Base-by-base conservation (phyloP, 768 basidiomycete species). In the Leccinum longicurvipes region DNA sequence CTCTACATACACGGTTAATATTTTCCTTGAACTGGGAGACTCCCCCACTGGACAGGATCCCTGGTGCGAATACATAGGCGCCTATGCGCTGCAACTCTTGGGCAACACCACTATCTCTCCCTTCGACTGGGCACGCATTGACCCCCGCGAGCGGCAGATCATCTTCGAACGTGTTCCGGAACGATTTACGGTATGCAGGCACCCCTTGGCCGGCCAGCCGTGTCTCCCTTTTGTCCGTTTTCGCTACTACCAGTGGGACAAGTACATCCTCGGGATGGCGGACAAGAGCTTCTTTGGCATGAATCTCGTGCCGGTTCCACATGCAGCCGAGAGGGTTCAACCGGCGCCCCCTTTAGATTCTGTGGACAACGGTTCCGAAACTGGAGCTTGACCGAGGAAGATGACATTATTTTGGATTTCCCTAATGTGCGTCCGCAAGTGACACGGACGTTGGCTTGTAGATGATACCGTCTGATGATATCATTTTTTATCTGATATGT, bases 1-100 rank as follows among this genome's bases (percentile, higher is more conserved):
- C 12, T 56, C 60, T 17, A 47, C 51, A 11, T 66, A 66, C 15
- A 66, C 70, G 17, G 60, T 70, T 2, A 72, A 72, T 44, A 46
- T 70, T 0, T 70, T 69, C 25, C 9, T 63, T 17, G 62, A 69
- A 48, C 0, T 49, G 1, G 32, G 50, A 5, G n/a, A 47, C 27
- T 2, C 46, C 39, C 11, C 21, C 3, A 10, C 17, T 2, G 47
- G 41, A 12, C 8, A 17, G 7, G 10, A 32, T 51, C 56, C 36
- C 8, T 8, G 9, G 0, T 58, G 61, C 45, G 41, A 65, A 46
- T 70, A 71, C 44, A 5, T 70, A n/a, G 70, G 67, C 51, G 61
- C 63, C n/a, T 69, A 50, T 47, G 42, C 71, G 4, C 34, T 71
- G 1, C 49, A 58, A 19, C 8, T 28, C 7, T 14, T 54, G 17